Conservation (phyloP, 768 basidiomycete genomes). For the Clitopilus hobsonii region DNA sequence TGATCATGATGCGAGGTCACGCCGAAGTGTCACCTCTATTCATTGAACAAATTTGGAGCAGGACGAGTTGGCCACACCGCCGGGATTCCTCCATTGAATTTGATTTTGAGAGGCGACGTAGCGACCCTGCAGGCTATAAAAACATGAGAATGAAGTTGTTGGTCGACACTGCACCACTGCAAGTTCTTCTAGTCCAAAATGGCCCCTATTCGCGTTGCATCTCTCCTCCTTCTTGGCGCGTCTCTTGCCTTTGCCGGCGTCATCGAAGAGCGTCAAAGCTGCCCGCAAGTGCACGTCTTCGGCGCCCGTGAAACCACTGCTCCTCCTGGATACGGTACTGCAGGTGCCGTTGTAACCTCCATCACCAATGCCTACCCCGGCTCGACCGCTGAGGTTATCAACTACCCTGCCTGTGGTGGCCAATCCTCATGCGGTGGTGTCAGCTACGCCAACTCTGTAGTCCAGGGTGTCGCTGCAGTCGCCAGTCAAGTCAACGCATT, state of each 20-base stretch:
- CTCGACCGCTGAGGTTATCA: conserved; percentile 26
- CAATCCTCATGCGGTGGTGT: conserved; percentile 25
- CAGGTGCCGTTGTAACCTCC: conserved; percentile 21
- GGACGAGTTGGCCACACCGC: not conserved
- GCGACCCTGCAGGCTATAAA: not conserved
- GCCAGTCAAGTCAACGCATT: conserved; percentile 25
- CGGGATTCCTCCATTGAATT: not conserved
- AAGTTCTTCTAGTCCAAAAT: not conserved
- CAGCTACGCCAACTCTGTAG: conserved; percentile 25
- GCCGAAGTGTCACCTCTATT: not conserved
- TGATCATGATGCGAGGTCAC: not conserved
- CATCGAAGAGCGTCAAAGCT: conserved; percentile 5
- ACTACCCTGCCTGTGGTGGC: conserved; percentile 31
- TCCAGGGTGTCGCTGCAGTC: conserved; percentile 24
- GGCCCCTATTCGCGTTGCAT: not conserved
- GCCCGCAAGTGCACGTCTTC: conserved; percentile 28
- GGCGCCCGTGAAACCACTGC: conserved; percentile 29
- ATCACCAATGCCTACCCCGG: conserved; percentile 23
- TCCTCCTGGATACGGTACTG: conserved; percentile 25
- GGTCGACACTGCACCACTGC: not conserved
- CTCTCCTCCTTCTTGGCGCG: not conserved
- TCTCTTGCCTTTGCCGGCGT: not conserved
- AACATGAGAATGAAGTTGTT: not conserved
- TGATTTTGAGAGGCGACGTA: not conserved
- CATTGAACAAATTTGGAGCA: not conserved